Percentiles rank a stretch among this genome's conserved stretches.
These are phyloP conservation scores for Coemansia sp. DNA, from an alignment of 192 early-diverging fungal genomes.

Conservation along the genomic window DNA sequence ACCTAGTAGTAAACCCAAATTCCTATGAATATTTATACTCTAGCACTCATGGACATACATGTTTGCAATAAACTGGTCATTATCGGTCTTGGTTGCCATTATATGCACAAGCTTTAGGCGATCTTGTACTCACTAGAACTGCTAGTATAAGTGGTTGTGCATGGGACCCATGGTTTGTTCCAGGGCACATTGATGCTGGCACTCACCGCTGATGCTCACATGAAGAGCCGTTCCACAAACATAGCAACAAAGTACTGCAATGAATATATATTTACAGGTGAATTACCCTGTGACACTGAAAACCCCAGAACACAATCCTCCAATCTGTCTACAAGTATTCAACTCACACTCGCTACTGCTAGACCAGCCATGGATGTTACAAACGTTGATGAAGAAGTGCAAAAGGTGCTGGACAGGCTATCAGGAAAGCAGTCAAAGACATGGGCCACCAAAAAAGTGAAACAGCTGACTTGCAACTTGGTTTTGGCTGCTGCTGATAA, in stretches of 20 bases:
- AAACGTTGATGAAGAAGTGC: conserved; percentile 42
- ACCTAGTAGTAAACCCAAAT: too few species aligned
- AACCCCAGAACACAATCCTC: not conserved
- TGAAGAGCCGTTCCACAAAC: conserved; percentile 9
- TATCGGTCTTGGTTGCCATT: too few species aligned
- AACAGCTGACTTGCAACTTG: conserved; percentile 36
- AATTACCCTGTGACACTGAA: conserved; percentile 27
- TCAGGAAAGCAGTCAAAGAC: conserved; percentile 30
- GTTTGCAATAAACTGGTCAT: too few species aligned
- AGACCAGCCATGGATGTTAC: not conserved
- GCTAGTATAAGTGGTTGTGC: conserved; percentile 13
- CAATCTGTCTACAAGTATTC: not conserved
- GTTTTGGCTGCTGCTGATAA: conserved; percentile 29
- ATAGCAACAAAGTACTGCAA: conserved; percentile 41
- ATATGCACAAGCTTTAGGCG: too few species aligned
- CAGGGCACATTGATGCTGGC: conserved; percentile 13
- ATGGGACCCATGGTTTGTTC: conserved; percentile 36
- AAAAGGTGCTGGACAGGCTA: conserved; percentile 42
- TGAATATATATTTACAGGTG: conserved; percentile 46
- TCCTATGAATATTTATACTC: too few species aligned
- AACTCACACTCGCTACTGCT: not conserved
- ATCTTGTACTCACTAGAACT: not conserved
- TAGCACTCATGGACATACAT: too few species aligned
- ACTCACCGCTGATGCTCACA: not conserved
- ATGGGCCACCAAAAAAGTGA: conserved; percentile 27